These are phyloP conservation scores for Candida coquimbonensis DNA, from an alignment of 805 yeast genomes.

Conservation along the genomic window DNA sequence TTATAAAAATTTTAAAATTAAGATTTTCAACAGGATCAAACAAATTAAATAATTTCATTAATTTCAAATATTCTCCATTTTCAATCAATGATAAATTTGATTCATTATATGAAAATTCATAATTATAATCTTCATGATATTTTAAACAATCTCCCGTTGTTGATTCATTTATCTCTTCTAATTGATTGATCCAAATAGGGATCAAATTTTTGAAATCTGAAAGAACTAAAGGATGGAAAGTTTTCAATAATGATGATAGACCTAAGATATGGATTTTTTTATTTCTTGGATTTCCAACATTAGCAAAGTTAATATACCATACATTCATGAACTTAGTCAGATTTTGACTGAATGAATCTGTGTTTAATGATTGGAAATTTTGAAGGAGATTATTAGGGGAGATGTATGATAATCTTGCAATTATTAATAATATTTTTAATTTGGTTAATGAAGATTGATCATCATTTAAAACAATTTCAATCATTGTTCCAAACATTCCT, in stretches of 20 bases:
- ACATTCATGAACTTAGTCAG: slow-evolving; percentile 25
- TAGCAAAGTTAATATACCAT: slow-evolving; percentile 41
- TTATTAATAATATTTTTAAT: slow-evolving; percentile 27
- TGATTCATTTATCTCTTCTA: slow-evolving; percentile 71
- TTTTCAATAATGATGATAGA: slow-evolving; percentile 41
- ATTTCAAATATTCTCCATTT: slow-evolving; percentile 39
- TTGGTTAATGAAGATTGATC: slow-evolving; percentile 26
- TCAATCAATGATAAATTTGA: slow-evolving; percentile 18
- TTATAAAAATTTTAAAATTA: slow-evolving; percentile 39
- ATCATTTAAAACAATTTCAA: slow-evolving; percentile 24
- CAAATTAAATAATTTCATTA: slow-evolving; percentile 28
- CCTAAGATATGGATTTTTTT: slow-evolving; percentile 66
- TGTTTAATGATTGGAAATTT: slow-evolving; percentile 8
- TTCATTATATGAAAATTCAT: slow-evolving; percentile 21
- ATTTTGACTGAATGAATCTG: too few relatives aligned
- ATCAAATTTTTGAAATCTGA: slow-evolving; percentile 28
- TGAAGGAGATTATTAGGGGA: slow-evolving; percentile 24
- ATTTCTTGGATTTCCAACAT: slow-evolving; percentile 67
- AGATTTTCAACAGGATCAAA: slow-evolving; percentile 50
- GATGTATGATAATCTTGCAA: slow-evolving; percentile 30
- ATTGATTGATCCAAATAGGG: slow-evolving; percentile 41
- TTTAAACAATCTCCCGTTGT: slow-evolving; percentile 46
- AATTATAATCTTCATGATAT: slow-evolving; percentile 39
- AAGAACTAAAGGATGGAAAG: slow-evolving; percentile 26
- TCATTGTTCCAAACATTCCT: slow-evolving; percentile 6